Percentiles rank a stretch among this genome's conserved stretches.
phyloP scores from a whole-genome alignment of 768 basidiomycete genomes.

The Podaxis mareebaensis region DNA sequence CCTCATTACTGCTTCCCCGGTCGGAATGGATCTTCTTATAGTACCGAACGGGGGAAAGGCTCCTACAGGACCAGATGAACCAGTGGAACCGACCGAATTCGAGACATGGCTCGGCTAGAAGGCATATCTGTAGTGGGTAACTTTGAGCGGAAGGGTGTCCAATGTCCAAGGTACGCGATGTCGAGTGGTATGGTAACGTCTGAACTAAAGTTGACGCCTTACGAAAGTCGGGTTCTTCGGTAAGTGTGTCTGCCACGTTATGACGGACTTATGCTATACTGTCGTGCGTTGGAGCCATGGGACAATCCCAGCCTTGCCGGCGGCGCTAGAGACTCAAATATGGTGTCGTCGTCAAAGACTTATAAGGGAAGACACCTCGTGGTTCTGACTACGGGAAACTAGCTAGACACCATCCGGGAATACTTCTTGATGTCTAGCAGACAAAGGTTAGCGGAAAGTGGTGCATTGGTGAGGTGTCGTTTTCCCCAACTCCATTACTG shows the following conservation, averaged over 20 bases:
- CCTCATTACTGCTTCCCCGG: neutral
- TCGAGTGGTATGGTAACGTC: too few species aligned
- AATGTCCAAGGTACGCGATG: neutral
- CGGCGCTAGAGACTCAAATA: neutral
- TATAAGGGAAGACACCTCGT: too few species aligned
- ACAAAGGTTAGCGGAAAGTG: neutral
- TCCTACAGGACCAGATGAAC: neutral
- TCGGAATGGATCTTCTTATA: neutral
- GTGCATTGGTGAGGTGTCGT: neutral
- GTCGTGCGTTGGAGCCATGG: neutral
- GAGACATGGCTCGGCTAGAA: neutral
- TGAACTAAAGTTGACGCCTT: neutral
- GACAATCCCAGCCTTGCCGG: neutral
- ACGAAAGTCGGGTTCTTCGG: neutral
- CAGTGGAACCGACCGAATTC: neutral
- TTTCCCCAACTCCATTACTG: too few species aligned
- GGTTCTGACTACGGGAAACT: too few species aligned
- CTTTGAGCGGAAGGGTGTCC: neutral
- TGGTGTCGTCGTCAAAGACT: too few species aligned
- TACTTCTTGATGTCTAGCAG: neutral
- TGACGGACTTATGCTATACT: neutral
- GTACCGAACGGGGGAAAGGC: neutral
- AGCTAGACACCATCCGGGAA: neutral
- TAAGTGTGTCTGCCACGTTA: neutral
- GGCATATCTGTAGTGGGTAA: neutral